These are phyloP conservation scores for Fraxinus ornus DNA, from an alignment of 305 asterid genomes.

Conservation along the genomic window DNA sequence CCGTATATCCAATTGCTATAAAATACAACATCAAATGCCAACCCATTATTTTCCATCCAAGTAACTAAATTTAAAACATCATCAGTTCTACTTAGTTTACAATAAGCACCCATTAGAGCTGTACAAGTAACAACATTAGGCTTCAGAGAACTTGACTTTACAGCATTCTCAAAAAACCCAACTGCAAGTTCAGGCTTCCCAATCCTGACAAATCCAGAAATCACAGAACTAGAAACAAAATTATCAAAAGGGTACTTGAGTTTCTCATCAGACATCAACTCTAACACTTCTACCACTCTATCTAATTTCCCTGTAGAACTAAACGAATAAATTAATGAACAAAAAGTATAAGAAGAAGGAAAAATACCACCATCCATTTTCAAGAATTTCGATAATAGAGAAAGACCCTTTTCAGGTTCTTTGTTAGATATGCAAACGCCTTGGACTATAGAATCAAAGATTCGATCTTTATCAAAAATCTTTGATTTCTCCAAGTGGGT, in stretches of 20 bases:
- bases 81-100: conserved; percentile 46
- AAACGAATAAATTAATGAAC: conserved; percentile 47
- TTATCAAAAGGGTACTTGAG: conserved; percentile 59
- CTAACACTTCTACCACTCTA: conserved; percentile 59
- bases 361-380: conserved; percentile 29
- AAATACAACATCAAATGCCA: conserved; percentile 60
- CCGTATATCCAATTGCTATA: conserved; percentile 70
- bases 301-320: conserved; percentile 57
- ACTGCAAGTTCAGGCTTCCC: conserved; percentile 71
- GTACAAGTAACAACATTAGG: conserved; percentile 63
- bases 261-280: conserved; percentile 55
- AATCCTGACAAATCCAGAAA: conserved; percentile 64
- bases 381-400: conserved; percentile 41
- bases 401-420: conserved; percentile 59
- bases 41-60: conserved; percentile 47
- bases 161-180: conserved; percentile 65
- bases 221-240: conserved; percentile 71
- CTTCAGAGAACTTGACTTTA: conserved; percentile 47
- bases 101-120: conserved; percentile 55
- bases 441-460: conserved; percentile 56
- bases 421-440: conserved; percentile 42
- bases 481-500: conserved; percentile 31
- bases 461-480: conserved; percentile 32
- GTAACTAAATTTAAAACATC: conserved; percentile 52
- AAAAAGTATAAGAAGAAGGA: conserved; percentile 68